These are phyloP conservation scores for Micromonas pusilla DNA, from an alignment of 139 green algal species.

Conservation along the genomic window DNA sequence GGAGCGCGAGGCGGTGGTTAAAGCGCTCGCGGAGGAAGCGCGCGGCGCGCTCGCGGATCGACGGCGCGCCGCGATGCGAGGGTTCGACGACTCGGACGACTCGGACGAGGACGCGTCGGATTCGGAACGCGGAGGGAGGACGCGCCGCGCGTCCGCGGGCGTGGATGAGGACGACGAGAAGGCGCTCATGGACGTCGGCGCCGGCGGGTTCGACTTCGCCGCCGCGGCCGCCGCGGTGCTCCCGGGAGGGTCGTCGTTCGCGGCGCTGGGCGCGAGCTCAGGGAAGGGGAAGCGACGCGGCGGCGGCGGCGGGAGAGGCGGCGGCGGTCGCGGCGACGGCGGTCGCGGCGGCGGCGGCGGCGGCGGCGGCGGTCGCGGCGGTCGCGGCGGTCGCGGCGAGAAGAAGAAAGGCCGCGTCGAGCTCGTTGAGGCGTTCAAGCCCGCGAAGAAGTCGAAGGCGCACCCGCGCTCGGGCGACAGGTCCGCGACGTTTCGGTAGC, in stretches of 20 bases:
- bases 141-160: no score
- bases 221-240: background rate
- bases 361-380: background rate
- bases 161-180: background rate
- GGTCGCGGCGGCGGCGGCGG: background rate
- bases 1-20: background rate
- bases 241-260: background rate
- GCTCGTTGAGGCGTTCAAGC: slow-evolving; percentile 5
- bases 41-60: background rate
- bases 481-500: background rate
- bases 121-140: no score
- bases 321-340: background rate
- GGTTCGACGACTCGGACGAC: background rate
- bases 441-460: background rate
- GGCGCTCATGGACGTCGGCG: background rate
- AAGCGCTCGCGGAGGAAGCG: background rate
- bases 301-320: background rate
- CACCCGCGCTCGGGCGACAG: background rate
- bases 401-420: background rate
- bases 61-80: background rate
- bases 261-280: background rate
- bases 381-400: background rate
- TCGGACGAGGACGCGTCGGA: background rate
- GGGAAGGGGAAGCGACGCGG: background rate
- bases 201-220: background rate